These are phyloP conservation scores for Eurotiales sp. DNA, from an alignment of 2,329 filamentous ascomycete genomes.

Conservation along the genomic window DNA sequence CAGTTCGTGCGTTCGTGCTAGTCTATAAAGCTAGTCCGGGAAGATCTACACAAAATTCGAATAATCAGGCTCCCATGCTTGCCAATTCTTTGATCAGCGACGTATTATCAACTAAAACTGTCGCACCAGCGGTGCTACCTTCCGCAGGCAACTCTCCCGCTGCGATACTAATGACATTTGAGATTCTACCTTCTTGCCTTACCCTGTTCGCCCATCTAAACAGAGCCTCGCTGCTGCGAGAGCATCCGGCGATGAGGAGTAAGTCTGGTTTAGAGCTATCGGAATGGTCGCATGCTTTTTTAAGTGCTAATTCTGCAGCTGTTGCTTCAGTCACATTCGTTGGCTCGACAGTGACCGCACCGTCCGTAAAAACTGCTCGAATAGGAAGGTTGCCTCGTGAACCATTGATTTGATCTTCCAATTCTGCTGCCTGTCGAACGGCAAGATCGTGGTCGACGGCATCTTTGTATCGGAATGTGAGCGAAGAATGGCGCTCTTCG, in stretches of 20 bases:
- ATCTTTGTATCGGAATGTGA: constrained; percentile 82
- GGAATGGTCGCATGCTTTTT: constrained; percentile 30
- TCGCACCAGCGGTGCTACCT: constrained; percentile 72
- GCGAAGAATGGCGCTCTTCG: constrained; percentile 78
- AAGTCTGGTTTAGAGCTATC: constrained; percentile 63
- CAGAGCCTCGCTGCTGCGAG: constrained; percentile 82
- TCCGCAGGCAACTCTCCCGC: constrained; percentile 66
- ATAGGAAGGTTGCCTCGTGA: constrained; percentile 78
- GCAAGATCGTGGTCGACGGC: constrained; percentile 73
- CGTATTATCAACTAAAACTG: constrained; percentile 79
- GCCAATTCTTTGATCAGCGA: constrained; percentile 59
- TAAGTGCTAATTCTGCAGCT: constrained; percentile 68
- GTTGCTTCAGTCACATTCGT: constrained; percentile 81
- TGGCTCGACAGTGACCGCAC: constrained; percentile 77
- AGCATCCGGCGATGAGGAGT: constrained; percentile 81
- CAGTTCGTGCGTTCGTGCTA: too few species aligned
- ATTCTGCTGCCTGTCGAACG: constrained; percentile 77
- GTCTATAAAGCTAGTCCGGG: background rate
- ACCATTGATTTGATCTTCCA: constrained; percentile 90
- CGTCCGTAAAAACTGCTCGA: constrained; percentile 75
- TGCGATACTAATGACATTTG: constrained; percentile 75
- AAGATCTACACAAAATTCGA: too few species aligned
- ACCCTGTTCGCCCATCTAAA: constrained; percentile 91
- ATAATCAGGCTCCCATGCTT: constrained; percentile 8
- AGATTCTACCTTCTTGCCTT: constrained; percentile 52